A percentile compares a stretch with the other conserved stretches of the same genome.
These are phyloP conservation scores for Trichomonascaceae sp. DNA, from an alignment of 1,139 yeast genomes.

Conservation along the genomic window DNA sequence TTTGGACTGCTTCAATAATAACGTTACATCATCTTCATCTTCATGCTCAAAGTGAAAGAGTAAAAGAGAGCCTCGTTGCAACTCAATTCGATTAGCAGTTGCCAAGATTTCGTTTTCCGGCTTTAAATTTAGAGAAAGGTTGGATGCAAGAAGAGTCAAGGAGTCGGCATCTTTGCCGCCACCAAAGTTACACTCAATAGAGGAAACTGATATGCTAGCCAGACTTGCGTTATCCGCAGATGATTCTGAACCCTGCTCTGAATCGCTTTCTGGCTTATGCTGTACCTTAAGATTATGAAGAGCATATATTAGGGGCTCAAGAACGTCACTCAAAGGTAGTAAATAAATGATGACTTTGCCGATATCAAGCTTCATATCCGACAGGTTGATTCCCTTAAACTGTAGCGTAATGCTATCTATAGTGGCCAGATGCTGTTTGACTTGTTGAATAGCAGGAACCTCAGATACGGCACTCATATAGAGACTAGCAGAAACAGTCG, in stretches of 20 bases:
- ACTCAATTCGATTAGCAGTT: conserved; percentile 3
- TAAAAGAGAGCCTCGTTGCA: not conserved
- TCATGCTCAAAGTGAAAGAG: conserved; percentile 1
- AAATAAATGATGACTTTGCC: conserved; percentile 44
- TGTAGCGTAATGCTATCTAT: not conserved
- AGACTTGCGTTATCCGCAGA: not conserved
- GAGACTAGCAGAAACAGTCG: conserved; percentile 57
- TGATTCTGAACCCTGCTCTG: not conserved
- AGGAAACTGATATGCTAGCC: not conserved
- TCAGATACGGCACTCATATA: conserved; percentile 66
- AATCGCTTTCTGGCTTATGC: not conserved
- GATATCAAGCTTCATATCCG: conserved; percentile 42
- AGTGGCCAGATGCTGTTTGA: conserved; percentile 5
- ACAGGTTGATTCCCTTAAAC: conserved; percentile 18
- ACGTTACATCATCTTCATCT: conserved; percentile 13
- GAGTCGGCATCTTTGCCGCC: not conserved
- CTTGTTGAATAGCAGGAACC: conserved; percentile 3
- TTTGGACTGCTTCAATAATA: conserved; percentile 7
- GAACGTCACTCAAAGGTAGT: conserved; percentile 32
- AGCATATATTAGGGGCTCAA: conserved; percentile 27
- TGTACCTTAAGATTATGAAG: conserved; percentile 11
- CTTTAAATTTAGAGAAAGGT: not conserved
- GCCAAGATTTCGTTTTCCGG: not conserved
- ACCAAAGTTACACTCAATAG: not conserved
- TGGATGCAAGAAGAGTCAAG: not conserved